These are phyloP conservation scores for Penicillium sclerotiorum DNA, from an alignment of 2,329 filamentous ascomycete species.

Conservation along the genomic window DNA sequence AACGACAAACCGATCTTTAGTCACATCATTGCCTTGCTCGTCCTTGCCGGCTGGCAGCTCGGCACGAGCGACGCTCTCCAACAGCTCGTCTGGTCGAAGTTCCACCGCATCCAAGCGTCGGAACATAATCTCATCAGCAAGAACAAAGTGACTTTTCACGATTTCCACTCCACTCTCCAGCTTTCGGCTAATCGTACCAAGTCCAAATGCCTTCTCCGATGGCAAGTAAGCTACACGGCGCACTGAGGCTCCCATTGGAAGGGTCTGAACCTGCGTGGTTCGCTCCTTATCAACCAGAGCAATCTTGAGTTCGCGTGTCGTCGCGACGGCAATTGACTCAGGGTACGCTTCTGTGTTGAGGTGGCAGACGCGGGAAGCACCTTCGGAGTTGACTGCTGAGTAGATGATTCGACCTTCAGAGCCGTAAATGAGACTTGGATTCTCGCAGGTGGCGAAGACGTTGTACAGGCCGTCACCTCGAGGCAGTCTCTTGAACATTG, in stretches of 20 bases:
- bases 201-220: constrained; percentile 75
- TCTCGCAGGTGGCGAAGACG: constrained; percentile 91
- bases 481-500: constrained; percentile 77
- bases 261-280: constrained; percentile 82
- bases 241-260: constrained; percentile 79
- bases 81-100: constrained; percentile 70
- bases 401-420: constrained; percentile 86
- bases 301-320: constrained; percentile 73
- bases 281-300: constrained; percentile 79
- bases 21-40: constrained; percentile 53
- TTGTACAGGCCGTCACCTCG: constrained; percentile 68
- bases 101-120: constrained; percentile 72
- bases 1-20: constrained; percentile 78
- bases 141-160: constrained; percentile 76
- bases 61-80: constrained; percentile 81
- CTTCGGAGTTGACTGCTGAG: constrained; percentile 88
- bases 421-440: constrained; percentile 90
- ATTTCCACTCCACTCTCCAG: constrained; percentile 72
- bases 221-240: constrained; percentile 84
- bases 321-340: constrained; percentile 77
- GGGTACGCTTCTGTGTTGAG: constrained; percentile 84
- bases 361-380: constrained; percentile 76
- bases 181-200: constrained; percentile 80
- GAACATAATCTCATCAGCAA: constrained; percentile 90
- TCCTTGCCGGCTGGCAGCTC: constrained; percentile 66